phyloP scores from a whole-genome alignment of 768 basidiomycete genomes.

The Cystofilobasidium macerans region DNA sequence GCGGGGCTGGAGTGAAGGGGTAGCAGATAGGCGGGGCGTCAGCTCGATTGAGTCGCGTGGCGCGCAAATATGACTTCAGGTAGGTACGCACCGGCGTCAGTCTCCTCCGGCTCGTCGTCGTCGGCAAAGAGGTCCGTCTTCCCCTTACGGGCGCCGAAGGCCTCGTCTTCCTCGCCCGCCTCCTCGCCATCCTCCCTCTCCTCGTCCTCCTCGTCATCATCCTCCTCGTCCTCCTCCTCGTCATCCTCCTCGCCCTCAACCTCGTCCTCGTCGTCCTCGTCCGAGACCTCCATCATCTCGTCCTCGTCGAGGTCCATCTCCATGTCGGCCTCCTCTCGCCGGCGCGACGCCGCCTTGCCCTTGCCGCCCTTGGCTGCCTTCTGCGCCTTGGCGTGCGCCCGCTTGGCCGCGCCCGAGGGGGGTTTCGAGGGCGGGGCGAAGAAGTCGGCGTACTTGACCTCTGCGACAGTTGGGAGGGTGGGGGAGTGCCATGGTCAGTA shows the following conservation, averaged over 20 bases:
- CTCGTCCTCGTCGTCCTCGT: slow-evolving; percentile 37
- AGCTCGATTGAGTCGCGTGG: slow-evolving; percentile 47
- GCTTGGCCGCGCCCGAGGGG: slow-evolving; percentile 9
- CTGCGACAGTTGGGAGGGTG: slow-evolving; percentile 25
- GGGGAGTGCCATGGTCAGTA: neutral
- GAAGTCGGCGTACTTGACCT: slow-evolving; percentile 39
- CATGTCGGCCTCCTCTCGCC: slow-evolving; percentile 25
- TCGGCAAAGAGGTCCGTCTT: slow-evolving; percentile 73
- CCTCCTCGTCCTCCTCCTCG: slow-evolving; percentile 17
- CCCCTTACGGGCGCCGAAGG: slow-evolving; percentile 37
- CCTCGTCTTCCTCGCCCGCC: slow-evolving; percentile 28
- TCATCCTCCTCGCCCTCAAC: slow-evolving; percentile 27
- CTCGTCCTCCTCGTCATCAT: slow-evolving; percentile 35
- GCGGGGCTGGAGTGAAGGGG: slow-evolving; percentile 31
- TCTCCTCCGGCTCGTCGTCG: slow-evolving; percentile 46
- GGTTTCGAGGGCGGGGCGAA: slow-evolving; percentile 35
- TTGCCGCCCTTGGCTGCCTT: slow-evolving; percentile 25
- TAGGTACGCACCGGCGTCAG: slow-evolving; percentile 12
- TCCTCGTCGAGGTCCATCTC: slow-evolving; percentile 32
- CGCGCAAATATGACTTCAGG: neutral
- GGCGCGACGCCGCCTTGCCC: slow-evolving; percentile 1
- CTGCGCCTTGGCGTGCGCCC: neutral
- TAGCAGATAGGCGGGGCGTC: slow-evolving; percentile 59
- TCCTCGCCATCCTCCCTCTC: slow-evolving; percentile 30
- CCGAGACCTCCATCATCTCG: slow-evolving; percentile 31